These are phyloP conservation scores for Thozetella sp. DNA, from an alignment of 495 filamentous ascomycete genomes.

Conservation along the genomic window DNA sequence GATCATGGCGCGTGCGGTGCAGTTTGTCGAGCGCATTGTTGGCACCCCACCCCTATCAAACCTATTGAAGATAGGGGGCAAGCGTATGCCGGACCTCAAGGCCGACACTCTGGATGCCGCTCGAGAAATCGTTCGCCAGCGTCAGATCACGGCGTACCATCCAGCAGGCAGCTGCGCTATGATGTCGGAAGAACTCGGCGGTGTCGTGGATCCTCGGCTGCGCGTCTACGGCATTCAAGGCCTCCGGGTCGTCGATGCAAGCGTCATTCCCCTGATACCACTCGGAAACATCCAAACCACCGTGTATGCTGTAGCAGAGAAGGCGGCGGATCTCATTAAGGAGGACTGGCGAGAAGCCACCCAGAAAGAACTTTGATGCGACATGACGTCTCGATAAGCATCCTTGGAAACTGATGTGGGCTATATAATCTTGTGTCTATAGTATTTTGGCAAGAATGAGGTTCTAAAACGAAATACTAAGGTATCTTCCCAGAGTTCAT, in stretches of 20 bases:
- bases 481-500: too few species aligned
- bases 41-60: too few species aligned
- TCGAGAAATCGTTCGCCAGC: slow-evolving; percentile 21
- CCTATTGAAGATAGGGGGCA: too few species aligned
- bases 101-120: slow-evolving; percentile 23
- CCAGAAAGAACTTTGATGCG: too few species aligned
- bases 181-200: slow-evolving; percentile 53
- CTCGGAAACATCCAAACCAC: slow-evolving; percentile 33
- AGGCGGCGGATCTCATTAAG: slow-evolving; percentile 25
- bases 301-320: slow-evolving; percentile 42
- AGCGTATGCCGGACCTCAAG: slow-evolving; percentile 25
- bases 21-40: too few species aligned
- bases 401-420: too few species aligned
- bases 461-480: too few species aligned
- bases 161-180: slow-evolving; percentile 31
- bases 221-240: slow-evolving; percentile 34
- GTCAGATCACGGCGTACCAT: too few species aligned
- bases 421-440: too few species aligned
- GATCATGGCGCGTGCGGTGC: slow-evolving; percentile 31
- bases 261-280: slow-evolving; percentile 32
- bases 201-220: slow-evolving; percentile 40
- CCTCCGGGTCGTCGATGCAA: slow-evolving; percentile 42
- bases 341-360: too few species aligned
- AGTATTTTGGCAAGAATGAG: too few species aligned
- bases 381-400: too few species aligned